phyloP scores from a whole-genome alignment of 2,329 filamentous ascomycete genomes.

The Fusarium oxysporum region DNA sequence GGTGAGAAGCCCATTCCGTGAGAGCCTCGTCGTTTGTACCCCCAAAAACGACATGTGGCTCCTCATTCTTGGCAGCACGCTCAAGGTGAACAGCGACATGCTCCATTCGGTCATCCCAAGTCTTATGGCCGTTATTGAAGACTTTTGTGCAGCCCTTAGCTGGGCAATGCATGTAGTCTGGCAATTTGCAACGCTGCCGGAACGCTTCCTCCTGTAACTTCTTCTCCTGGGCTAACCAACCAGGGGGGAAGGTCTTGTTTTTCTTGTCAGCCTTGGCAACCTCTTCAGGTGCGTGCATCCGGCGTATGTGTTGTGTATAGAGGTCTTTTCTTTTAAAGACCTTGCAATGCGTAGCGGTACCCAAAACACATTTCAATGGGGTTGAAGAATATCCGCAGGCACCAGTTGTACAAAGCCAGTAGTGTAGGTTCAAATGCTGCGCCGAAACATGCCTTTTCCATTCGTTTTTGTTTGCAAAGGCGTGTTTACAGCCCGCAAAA shows the following conservation, averaged over 20 bases:
- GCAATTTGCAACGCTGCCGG: conserved; percentile 70
- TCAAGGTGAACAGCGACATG: conserved; percentile 87
- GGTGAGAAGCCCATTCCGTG: conserved; percentile 54
- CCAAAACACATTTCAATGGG: conserved; percentile 19
- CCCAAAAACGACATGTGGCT: conserved; percentile 53
- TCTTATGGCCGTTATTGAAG: conserved; percentile 70
- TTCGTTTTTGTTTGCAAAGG: conserved; percentile 87
- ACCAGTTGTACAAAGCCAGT: conserved; percentile 81
- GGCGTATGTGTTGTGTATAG: conserved; percentile 86
- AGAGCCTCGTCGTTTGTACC: conserved; percentile 53
- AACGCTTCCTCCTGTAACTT: conserved; percentile 69
- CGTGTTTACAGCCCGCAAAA: conserved; percentile 78
- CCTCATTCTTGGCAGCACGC: conserved; percentile 46
- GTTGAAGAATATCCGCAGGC: conserved; percentile 57
- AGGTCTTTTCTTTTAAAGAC: conserved; percentile 92
- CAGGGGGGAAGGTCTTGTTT: conserved; percentile 49
- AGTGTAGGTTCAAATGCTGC: conserved; percentile 80
- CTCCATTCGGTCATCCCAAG: conserved; percentile 88
- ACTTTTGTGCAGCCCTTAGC: conserved; percentile 66
- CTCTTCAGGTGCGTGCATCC: conserved; percentile 76
- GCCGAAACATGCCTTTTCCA: conserved; percentile 91
- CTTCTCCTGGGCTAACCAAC: conserved; percentile 67
- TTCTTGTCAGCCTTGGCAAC: conserved; percentile 48
- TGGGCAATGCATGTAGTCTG: conserved; percentile 70
- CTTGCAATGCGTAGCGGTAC: conserved; percentile 63